Conservation (phyloP, 2,329 filamentous ascomycete species). For the Dactylellina cionopaga region DNA sequence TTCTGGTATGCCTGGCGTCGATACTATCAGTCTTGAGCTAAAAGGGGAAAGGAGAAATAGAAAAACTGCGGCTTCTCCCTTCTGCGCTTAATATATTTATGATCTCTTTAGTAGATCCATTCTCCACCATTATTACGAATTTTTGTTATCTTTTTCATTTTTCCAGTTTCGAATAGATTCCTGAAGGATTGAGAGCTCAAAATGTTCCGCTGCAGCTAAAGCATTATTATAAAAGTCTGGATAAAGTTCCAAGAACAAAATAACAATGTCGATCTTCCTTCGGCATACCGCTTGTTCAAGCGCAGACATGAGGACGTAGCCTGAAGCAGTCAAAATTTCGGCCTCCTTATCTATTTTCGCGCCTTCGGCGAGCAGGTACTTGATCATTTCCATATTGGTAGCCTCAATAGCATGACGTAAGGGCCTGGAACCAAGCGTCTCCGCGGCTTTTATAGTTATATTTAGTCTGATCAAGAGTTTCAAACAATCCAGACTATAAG, state of each 20-base stretch:
- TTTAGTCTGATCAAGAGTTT: neutral
- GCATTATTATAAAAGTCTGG: neutral
- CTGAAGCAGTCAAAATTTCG: neutral
- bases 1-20: too few relatives aligned
- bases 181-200: neutral
- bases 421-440: neutral
- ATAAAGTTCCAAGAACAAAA: slow-evolving; percentile 8
- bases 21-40: too few relatives aligned
- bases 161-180: neutral
- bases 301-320: neutral
- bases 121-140: too few relatives aligned
- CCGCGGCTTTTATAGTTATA: neutral
- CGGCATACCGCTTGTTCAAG: slow-evolving; percentile 5
- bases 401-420: neutral
- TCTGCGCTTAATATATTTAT: too few relatives aligned
- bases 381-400: neutral
- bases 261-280: slow-evolving; percentile 4
- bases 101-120: too few relatives aligned
- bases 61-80: too few relatives aligned
- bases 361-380: neutral
- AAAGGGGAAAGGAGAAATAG: too few relatives aligned
- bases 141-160: too few relatives aligned
- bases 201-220: neutral
- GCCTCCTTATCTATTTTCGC: neutral
- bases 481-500: neutral